Evolutionary conservation across 2,329 filamentous ascomycete genomes (phyloP), one percentile per base, ranked within the genome.

Genomic region (Talaromyces sp.): DNA sequence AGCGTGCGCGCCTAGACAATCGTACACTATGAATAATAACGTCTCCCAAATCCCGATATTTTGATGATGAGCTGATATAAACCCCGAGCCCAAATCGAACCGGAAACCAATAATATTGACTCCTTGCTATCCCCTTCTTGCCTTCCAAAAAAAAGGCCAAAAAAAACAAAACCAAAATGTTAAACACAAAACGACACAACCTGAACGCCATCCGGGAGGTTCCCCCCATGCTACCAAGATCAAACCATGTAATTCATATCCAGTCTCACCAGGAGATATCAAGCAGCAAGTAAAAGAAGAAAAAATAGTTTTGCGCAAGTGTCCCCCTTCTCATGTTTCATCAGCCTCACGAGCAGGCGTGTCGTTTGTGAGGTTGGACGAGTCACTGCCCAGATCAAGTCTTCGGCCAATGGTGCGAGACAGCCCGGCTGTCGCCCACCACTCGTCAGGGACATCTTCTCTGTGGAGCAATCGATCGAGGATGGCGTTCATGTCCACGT

Each of bases 391-490:
- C 26, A 65, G 64, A 56, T 65, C 68, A 49, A 72, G 63, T 56
- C 71, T 67, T 29, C 69, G 70, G 56, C 68, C 67, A 43, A 76
- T 67, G 14, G 81, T 87, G 64, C 86, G 83, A 68, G 81, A 86
- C 64, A 90, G 80, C 49, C 88, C 88, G 61, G 82, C 87, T 68
- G 85, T 83, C 61, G 85, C 84, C 91, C 91, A 96, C 86, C 89
- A 93, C 64, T 91, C 87, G 63, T 95, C 90, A 0, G 90, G 89
- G 58, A 95, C 88, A 67, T 93, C 89, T 69, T 90, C 84, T 26
- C 89, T 80, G 19, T 84, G 82, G 35, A 87, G 85, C 58, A 96
- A 80, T 50, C 85, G 82, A 66, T 88, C 85, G 38, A 95, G 81
- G 53, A 96, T 88, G 56, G 82, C 81, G 66, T 90, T 87, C 83